Base-by-base conservation (phyloP, 257 asterid species). In the Cruciata laevipes region DNA sequence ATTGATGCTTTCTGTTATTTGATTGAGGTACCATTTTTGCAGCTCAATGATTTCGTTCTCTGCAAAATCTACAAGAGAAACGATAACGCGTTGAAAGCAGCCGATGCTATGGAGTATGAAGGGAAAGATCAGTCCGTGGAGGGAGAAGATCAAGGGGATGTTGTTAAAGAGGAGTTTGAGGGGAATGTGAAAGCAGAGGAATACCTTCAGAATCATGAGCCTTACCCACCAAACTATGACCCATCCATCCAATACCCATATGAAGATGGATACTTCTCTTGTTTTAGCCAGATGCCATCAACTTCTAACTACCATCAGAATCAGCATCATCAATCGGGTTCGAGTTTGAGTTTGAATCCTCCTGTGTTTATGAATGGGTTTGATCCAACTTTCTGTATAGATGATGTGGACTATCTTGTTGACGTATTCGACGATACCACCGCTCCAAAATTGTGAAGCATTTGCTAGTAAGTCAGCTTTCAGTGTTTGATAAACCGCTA, bases 31-130 rank as follows among this genome's bases (percentile, higher is more conserved):
- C 6, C n/a, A n/a, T n/a, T n/a, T 24, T 63, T 64, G 59, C 53
- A 71, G 75, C 52, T 71, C 21, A 70, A 71, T 27, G 75, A 38
- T 25, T 38, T 37, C 27, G 61, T 65, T n/a, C 40, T 71, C 0
- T 71, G 71, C 4, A 65, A 49, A 25, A n/a, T 71, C 10, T 55
- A 64, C 16, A 27, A 71, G 35, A 71, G 65, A 17, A 25, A 3
- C 11, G 65, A 53, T 0, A 71, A 25, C 4, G 52, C 69, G 0
- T 4, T 21, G n/a, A 71, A 14, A 11, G 21, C 4, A 7, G 55
- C 55, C 2, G 59, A 18, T 25, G 59, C 5, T 53, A 1, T 6
- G 27, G 30, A 8, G n/a, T 58, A 27, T 3, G 16, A 5, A 0
- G 40, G 13, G 0, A 13, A 7, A 3, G 69, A 37, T 13, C 12